These are phyloP conservation scores for Starmerella kuoi DNA, from an alignment of 805 yeast species.

Conservation along the genomic window DNA sequence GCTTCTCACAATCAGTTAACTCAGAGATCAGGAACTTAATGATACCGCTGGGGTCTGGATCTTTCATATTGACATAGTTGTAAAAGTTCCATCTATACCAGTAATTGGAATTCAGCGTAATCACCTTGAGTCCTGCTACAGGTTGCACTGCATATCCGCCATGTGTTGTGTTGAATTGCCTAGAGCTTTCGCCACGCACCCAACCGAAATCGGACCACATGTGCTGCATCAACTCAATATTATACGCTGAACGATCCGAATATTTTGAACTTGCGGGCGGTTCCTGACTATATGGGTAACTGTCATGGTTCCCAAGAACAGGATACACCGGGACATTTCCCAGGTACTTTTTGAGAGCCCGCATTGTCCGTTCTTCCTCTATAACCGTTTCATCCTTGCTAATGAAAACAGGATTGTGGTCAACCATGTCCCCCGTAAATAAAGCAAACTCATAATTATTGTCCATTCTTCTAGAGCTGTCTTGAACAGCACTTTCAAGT, in stretches of 20 bases:
- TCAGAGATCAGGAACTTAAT: constrained; percentile 51
- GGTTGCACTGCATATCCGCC: constrained; percentile 51
- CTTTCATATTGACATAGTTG: constrained; percentile 37
- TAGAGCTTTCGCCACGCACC: constrained; percentile 31
- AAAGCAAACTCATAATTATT: constrained; percentile 49
- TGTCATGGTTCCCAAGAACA: constrained; percentile 59
- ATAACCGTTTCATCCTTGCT: constrained; percentile 38
- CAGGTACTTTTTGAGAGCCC: constrained; percentile 42
- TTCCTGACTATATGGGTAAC: constrained; percentile 59
- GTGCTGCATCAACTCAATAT: constrained; percentile 38
- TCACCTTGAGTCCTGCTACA: constrained; percentile 44
- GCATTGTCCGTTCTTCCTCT: constrained; percentile 42
- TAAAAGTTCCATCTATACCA: constrained; percentile 56
- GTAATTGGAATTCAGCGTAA: constrained; percentile 53
- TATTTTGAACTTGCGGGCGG: constrained; percentile 43
- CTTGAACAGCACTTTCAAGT: constrained; percentile 44
- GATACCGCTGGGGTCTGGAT: constrained; percentile 52
- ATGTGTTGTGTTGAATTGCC: constrained; percentile 38
- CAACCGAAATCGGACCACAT: constrained; percentile 37
- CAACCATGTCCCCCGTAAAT: constrained; percentile 66
- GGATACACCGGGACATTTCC: constrained; percentile 46
- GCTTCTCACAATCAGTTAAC: constrained; percentile 44
- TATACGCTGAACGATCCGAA: constrained; percentile 35
- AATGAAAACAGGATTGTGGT: constrained; percentile 44
- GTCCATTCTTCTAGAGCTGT: constrained; percentile 26